Conservation (phyloP, 768 basidiomycete genomes). For the Mycena albidolilacea region DNA sequence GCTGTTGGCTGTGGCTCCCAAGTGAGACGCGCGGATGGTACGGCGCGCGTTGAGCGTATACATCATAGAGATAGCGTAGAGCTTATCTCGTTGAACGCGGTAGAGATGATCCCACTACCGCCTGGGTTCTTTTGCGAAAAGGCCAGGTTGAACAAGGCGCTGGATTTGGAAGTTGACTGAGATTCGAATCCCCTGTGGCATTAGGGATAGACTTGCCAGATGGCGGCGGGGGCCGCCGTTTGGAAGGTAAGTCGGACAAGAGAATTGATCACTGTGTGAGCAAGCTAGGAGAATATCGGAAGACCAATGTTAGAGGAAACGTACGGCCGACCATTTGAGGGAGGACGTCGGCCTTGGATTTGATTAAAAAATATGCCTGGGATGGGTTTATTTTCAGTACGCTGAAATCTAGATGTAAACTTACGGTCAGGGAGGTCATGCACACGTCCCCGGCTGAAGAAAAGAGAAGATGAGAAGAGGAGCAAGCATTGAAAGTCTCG, state of each 20-base stretch:
- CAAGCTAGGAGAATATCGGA: too few species aligned
- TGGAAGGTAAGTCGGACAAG: constrained; percentile 48
- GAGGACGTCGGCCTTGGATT: constrained; percentile 46
- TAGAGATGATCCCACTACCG: constrained; percentile 43
- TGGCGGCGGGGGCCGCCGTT: too few species aligned
- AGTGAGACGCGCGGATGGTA: constrained; percentile 36
- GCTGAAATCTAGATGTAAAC: too few species aligned
- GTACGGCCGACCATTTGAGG: constrained; percentile 42
- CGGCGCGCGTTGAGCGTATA: constrained; percentile 52
- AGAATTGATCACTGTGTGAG: constrained; percentile 8
- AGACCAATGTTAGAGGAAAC: too few species aligned
- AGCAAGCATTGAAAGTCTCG: too few species aligned
- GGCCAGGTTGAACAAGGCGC: constrained; percentile 52
- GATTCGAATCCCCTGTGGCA: background rate
- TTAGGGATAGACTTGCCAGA: constrained; percentile 31
- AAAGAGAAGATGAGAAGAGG: too few species aligned
- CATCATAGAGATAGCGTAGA: constrained; percentile 54
- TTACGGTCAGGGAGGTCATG: background rate
- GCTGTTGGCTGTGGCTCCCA: constrained; percentile 11
- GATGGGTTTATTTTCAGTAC: too few species aligned
- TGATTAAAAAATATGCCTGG: constrained; percentile 21
- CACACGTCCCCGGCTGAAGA: background rate
- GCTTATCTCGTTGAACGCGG: constrained; percentile 48
- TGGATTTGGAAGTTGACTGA: constrained; percentile 15
- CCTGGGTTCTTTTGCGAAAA: constrained; percentile 50